A percentile compares a stretch with the other conserved stretches of the same genome.
Conservation (phyloP, 2,329 filamentous ascomycete genomes). For the Plectosphaerella sp. region DNA sequence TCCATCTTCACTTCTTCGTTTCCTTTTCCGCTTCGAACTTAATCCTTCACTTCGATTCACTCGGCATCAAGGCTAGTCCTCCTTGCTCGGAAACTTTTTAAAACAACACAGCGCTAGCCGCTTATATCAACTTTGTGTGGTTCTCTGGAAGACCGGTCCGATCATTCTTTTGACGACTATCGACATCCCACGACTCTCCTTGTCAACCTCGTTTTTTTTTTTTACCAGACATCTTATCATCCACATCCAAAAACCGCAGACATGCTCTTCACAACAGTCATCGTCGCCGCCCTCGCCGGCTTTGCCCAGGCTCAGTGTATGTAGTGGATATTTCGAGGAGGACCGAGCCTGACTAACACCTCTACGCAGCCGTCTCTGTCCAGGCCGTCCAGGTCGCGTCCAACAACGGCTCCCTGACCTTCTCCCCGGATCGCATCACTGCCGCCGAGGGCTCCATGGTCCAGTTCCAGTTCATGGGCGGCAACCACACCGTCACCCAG, state of each 20-base stretch:
- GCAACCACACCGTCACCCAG: conserved; percentile 77
- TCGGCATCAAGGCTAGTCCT: conserved; percentile 41
- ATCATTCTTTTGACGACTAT: conserved; percentile 1
- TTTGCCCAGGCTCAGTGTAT: conserved; percentile 43
- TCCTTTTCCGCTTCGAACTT: conserved; percentile 11
- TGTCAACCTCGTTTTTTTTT: conserved; percentile 11
- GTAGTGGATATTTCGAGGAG: conserved; percentile 5
- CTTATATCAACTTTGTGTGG: conserved; percentile 17
- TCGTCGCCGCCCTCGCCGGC: conserved; percentile 42
- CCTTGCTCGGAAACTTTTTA: conserved; percentile 1
- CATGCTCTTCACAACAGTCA: conserved; percentile 48
- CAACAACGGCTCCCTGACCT: conserved; percentile 52
- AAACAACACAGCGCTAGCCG: conserved; percentile 38
- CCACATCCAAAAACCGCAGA: conserved; percentile 22
- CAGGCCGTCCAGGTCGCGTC: conserved; percentile 63
- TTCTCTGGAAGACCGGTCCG: conserved; percentile 5
- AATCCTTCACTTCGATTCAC: conserved; percentile 20
- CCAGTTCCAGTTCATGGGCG: conserved; percentile 62
- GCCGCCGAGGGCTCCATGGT: conserved; percentile 60
- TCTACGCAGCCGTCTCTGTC: conserved; percentile 34
- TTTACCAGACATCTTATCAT: conserved; percentile 13
- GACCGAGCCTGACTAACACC: conserved; percentile 6
- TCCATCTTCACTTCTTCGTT: conserved; percentile 13
- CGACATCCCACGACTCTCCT: conserved; percentile 10
- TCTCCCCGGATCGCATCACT: conserved; percentile 61